Evolutionary conservation across 257 asterid species (phyloP).

Genomic region (Solanum ossicruentum): DNA sequence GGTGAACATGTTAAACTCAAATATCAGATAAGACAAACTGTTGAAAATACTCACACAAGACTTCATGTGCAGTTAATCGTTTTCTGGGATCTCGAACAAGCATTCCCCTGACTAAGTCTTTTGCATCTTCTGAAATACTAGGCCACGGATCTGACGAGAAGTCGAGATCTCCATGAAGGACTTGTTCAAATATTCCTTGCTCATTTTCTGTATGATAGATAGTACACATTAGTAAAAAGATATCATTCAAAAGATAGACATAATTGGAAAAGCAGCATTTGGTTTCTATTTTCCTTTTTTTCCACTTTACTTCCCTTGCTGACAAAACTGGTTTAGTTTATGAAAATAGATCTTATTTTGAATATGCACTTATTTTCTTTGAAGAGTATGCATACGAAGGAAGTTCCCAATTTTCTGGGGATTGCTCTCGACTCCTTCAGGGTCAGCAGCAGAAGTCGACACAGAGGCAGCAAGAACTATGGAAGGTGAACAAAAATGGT

Average conservation of each 20-base stretch:
- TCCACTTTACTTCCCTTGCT: background rate
- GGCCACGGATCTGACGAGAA: slow-evolving; percentile 95
- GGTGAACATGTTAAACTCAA: background rate
- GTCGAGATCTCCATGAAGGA: slow-evolving; percentile 89
- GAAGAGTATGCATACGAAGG: rapidly evolving
- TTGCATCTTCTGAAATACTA: slow-evolving; percentile 73
- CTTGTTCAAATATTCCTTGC: slow-evolving; percentile 91
- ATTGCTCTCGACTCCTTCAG: background rate
- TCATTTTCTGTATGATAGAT: slow-evolving; percentile 40
- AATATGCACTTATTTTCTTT: background rate
- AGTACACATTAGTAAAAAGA: background rate
- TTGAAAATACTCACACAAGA: slow-evolving; percentile 51
- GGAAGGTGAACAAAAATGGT: background rate
- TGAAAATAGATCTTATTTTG: background rate
- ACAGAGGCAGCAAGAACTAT: background rate
- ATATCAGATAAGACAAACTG: background rate
- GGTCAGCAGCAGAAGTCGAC: background rate
- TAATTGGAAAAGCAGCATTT: background rate
- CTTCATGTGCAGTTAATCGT: slow-evolving; percentile 89
- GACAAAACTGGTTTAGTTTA: background rate
- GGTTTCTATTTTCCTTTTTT: background rate
- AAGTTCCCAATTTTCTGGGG: background rate
- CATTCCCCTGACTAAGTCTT: slow-evolving; percentile 86
- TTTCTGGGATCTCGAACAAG: slow-evolving; percentile 76
- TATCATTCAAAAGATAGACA: background rate